phyloP scores from a whole-genome alignment of 768 basidiomycete genomes.

The Multifurca ochricompacta region DNA sequence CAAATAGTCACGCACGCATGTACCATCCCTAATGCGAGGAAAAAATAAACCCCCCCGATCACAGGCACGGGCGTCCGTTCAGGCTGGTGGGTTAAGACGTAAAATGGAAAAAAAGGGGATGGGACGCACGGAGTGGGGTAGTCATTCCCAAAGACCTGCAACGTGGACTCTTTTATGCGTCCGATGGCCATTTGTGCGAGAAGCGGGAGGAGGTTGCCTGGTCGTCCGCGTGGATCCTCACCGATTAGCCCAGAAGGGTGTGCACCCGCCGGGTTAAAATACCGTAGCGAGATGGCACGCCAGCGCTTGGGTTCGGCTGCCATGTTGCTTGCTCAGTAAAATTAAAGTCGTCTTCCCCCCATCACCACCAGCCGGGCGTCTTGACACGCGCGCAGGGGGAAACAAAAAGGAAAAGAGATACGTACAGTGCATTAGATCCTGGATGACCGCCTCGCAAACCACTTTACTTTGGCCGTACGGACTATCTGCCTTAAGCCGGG shows the following conservation, averaged over 20 bases:
- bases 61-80: too few relatives aligned
- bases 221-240: conserved; percentile 93
- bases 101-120: neutral
- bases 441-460: conserved; percentile 84
- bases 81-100: neutral
- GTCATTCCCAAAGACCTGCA: conserved; percentile 89
- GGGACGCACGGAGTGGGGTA: conserved; percentile 82
- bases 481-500: conserved; percentile 79
- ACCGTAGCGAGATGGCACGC: conserved; percentile 82
- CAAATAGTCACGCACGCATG: conserved; percentile 94
- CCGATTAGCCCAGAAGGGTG: conserved; percentile 94
- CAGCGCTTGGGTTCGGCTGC: conserved; percentile 64
- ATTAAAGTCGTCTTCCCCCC: too few relatives aligned
- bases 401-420: neutral
- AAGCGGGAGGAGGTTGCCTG: conserved; percentile 89
- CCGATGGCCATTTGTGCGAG: conserved; percentile 94
- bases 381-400: neutral
- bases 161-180: conserved; percentile 54
- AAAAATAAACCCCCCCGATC: neutral
- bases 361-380: too few relatives aligned
- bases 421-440: conserved; percentile 78
- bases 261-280: conserved; percentile 99
- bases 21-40: conserved; percentile 67
- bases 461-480: conserved; percentile 96
- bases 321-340: neutral